phyloP scores from a whole-genome alignment of 345 rosid species.

The Dimocarpus longan region DNA sequence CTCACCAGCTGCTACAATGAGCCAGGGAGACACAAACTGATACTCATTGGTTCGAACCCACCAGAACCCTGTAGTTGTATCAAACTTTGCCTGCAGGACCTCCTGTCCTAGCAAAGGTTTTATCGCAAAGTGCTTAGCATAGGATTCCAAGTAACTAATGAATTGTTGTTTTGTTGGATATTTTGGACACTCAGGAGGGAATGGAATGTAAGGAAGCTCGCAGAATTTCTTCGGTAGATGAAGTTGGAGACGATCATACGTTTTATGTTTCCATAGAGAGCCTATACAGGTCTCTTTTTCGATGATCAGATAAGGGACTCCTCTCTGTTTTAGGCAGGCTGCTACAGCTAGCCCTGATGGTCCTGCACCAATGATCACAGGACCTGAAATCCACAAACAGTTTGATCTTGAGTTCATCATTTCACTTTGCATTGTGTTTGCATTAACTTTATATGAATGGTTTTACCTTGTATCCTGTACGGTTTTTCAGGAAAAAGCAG shows the following conservation, averaged over 20 bases:
- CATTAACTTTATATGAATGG: background rate
- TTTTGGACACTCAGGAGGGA: constrained; percentile 47
- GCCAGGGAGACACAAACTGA: constrained; percentile 50
- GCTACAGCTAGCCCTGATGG: constrained; percentile 57
- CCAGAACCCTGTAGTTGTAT: constrained; percentile 27
- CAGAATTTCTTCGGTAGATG: constrained; percentile 57
- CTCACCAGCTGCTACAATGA: constrained; percentile 77
- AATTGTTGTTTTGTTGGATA: constrained; percentile 58
- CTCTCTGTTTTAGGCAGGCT: constrained; percentile 49
- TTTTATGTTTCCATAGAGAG: constrained; percentile 52
- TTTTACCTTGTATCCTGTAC: too few species aligned
- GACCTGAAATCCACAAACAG: constrained; percentile 38
- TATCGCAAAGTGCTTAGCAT: constrained; percentile 38
- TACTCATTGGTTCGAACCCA: constrained; percentile 31
- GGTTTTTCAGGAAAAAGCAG: too few species aligned
- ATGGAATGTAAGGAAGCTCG: constrained; percentile 50
- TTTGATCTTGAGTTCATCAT: constrained; percentile 6
- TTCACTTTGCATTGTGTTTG: constrained; percentile 4
- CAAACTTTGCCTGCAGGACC: constrained; percentile 30
- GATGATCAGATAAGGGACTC: constrained; percentile 48
- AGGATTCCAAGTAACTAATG: constrained; percentile 48
- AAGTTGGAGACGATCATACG: constrained; percentile 52
- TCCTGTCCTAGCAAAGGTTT: constrained; percentile 36
- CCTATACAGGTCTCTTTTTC: constrained; percentile 55
- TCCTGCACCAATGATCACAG: constrained; percentile 56